A percentile compares a stretch with the other conserved stretches of the same genome.
phyloP scores from a whole-genome alignment of 2,329 filamentous ascomycete genomes.

The Cordyceps javanica region DNA sequence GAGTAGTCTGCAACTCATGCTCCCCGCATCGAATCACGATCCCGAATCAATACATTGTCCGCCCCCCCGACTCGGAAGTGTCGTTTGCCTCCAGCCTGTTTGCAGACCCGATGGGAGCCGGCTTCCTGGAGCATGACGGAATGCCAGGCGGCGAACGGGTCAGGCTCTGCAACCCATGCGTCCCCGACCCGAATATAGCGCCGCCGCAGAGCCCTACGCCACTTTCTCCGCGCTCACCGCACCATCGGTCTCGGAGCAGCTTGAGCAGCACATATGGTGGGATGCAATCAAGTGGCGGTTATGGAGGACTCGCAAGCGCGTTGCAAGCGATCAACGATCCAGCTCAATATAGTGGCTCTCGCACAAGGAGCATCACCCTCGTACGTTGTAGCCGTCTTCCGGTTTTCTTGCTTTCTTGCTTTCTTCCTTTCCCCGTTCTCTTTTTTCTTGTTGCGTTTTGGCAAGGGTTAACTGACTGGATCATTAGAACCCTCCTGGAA shows the following conservation, averaged over 20 bases:
- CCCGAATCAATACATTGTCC: conserved; percentile 86
- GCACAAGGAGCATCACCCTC: conserved; percentile 43
- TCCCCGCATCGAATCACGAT: conserved; percentile 95
- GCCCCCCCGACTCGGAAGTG: conserved; percentile 52
- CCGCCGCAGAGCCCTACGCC: conserved; percentile 41
- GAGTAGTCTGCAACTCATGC: conserved; percentile 84
- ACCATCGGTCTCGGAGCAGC: conserved; percentile 42
- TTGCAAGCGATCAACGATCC: conserved; percentile 24
- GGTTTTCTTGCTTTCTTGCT: neutral
- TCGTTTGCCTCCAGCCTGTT: conserved; percentile 29
- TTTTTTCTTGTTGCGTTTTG: neutral
- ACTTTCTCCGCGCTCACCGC: conserved; percentile 31
- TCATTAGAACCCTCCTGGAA: neutral
- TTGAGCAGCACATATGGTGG: conserved; percentile 27
- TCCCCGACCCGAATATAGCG: conserved; percentile 54
- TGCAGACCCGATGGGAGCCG: conserved; percentile 32
- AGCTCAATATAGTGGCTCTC: conserved; percentile 27
- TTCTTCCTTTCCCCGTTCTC: too few relatives aligned
- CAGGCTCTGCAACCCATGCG: conserved; percentile 56
- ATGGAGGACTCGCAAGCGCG: neutral
- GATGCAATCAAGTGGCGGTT: conserved; percentile 24
- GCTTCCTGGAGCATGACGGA: conserved; percentile 38
- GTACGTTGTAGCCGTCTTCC: conserved; percentile 29
- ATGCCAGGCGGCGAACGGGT: conserved; percentile 52
- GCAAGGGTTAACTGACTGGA: neutral